These are phyloP conservation scores for Lineolata rhizophorae DNA, from an alignment of 495 filamentous ascomycete genomes.

Conservation along the genomic window DNA sequence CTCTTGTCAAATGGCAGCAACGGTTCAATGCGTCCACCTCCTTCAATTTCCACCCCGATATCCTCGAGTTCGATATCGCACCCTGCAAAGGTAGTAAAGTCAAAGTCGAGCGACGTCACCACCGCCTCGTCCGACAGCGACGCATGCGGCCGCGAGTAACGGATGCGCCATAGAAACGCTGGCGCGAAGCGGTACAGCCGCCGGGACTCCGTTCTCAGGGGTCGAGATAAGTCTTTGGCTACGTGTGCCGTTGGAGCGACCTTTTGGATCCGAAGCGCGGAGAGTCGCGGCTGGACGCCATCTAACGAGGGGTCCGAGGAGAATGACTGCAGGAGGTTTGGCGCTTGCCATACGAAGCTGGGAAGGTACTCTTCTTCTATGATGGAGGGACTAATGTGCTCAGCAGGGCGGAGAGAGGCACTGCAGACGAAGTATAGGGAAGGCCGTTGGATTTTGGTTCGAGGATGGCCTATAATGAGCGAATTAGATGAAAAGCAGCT, in stretches of 20 bases:
- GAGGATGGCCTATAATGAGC: slow-evolving; percentile 51
- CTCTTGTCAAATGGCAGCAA: no score
- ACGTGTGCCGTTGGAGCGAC: slow-evolving; percentile 42
- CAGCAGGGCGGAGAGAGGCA: slow-evolving; percentile 42
- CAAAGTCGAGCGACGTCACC: slow-evolving; percentile 67
- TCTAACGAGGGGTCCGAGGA: slow-evolving; percentile 41
- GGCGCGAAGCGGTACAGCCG: slow-evolving; percentile 54
- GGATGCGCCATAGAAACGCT: slow-evolving; percentile 61
- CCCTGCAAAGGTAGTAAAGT: slow-evolving; percentile 64
- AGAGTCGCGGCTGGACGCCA: slow-evolving; percentile 50
- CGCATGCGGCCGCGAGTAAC: slow-evolving; percentile 50
- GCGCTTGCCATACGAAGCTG: slow-evolving; percentile 47
- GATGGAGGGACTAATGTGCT: no score
- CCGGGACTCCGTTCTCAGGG: slow-evolving; percentile 35
- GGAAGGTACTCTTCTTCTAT: slow-evolving; percentile 54
- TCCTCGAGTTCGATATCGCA: slow-evolving; percentile 47
- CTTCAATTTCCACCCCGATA: no score
- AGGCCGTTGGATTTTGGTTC: slow-evolving; percentile 57
- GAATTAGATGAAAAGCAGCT: no score
- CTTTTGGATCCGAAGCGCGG: slow-evolving; percentile 55
- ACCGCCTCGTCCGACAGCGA: slow-evolving; percentile 25
- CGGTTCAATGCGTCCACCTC: no score
- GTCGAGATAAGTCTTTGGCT: slow-evolving; percentile 36
- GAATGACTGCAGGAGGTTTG: slow-evolving; percentile 66
- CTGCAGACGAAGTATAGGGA: slow-evolving; percentile 55